Evolutionary conservation across 2,329 filamentous ascomycete species (phyloP), one percentile per base, ranked within the genome.

Genomic region (Plectosphaerella plurivora): DNA sequence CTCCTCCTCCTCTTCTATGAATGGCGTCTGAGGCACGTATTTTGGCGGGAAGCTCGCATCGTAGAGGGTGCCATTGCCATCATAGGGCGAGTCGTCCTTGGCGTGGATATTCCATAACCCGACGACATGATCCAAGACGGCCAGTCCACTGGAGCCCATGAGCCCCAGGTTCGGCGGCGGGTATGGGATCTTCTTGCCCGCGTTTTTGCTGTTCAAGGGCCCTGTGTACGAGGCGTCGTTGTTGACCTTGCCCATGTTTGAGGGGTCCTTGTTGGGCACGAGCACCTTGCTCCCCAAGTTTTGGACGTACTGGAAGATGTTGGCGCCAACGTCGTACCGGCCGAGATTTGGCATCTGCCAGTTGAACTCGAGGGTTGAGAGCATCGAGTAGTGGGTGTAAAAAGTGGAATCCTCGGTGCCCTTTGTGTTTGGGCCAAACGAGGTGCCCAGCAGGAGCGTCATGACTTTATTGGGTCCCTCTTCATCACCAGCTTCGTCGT

Each of bases 401-500:
- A 73, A 78, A 15, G 73, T 78, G 49, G 66, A 59, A 61, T 84
- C 81, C 5, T 67, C 72, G 9, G 77, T 81, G 35, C 78, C 78
- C 35, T 73, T 70, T 3, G 77, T 66, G 3, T 65, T 55, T 5
- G 60, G 39, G 0, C 79, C 77, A 2, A 84, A 64, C 11, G 78
- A 77, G 44, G 74, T 79, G 4, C 81, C 81, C 8, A 84, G 72
- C 2, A 84, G 69, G 33, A 84, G 70, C 28, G 72, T 74, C 36
- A 75, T 75, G 45, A 84, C 76, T 49, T 72, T 72, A 66, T 84
- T 84, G 45, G 74, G 75, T 51, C 72, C 61, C 3, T 64, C 65
- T 64, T 81, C 79, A 11, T 73, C 75, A 54, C 79, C 75, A 56
- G 74, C 77, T 61, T 84, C 81, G 59, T 84, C 81, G 55, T 81